These are phyloP conservation scores for Linnemannia zychae DNA, from an alignment of 192 early-diverging fungal species.

Conservation along the genomic window DNA sequence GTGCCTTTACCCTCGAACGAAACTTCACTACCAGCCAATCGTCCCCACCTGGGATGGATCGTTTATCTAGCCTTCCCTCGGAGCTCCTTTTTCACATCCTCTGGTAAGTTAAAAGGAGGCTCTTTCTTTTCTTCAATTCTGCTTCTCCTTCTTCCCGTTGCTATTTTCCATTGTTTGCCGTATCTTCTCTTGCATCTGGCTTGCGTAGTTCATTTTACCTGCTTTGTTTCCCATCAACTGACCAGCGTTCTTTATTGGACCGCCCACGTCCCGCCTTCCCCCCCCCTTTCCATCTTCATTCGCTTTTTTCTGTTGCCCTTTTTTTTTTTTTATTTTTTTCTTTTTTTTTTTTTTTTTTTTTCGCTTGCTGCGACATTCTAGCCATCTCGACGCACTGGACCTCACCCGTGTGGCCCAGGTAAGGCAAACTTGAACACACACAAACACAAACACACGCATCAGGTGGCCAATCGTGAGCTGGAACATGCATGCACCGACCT, in stretches of 20 bases:
- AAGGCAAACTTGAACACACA: not conserved
- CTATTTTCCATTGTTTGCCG: not conserved
- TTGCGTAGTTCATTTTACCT: not conserved
- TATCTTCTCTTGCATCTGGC: not conserved
- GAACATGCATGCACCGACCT: constrained; percentile 5
- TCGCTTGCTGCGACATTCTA: constrained; percentile 5
- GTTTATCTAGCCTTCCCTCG: constrained; percentile 31
- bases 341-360: not conserved
- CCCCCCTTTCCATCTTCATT: not conserved
- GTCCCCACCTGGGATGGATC: constrained; percentile 6
- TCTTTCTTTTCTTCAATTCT: not conserved
- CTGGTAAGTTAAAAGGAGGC: constrained; percentile 25
- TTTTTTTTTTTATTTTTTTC: not conserved
- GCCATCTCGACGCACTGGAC: constrained; percentile 37
- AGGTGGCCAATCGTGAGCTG: constrained; percentile 16
- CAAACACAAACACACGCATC: constrained; percentile 2
- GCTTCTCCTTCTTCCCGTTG: not conserved
- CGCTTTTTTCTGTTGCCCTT: not conserved
- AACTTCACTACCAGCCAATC: not conserved
- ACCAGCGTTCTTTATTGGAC: constrained; percentile 1
- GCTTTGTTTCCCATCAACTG: constrained; percentile 10
- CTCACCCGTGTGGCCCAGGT: constrained; percentile 51
- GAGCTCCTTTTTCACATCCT: constrained; percentile 42
- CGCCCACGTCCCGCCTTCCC: not conserved
- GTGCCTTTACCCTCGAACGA: not conserved